These are phyloP conservation scores for Beauveria brongniartii DNA, from an alignment of 2,329 filamentous ascomycete genomes.

Conservation along the genomic window DNA sequence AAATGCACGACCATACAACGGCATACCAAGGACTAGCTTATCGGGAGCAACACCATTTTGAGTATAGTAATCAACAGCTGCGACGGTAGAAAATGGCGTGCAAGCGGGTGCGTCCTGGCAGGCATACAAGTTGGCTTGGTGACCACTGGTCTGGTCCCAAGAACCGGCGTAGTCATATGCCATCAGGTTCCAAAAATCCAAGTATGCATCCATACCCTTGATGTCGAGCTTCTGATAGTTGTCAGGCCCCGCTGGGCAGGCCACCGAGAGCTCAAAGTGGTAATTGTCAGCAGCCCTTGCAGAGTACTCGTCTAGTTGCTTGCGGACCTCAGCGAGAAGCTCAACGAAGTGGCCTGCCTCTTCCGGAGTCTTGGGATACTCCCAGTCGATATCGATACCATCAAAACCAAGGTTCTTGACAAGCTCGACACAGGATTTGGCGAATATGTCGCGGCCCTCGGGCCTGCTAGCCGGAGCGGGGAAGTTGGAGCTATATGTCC, in stretches of 20 bases:
- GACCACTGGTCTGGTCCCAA: conserved; percentile 65
- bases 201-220: conserved; percentile 53
- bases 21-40: conserved; percentile 88
- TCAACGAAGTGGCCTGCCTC: conserved; percentile 53
- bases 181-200: conserved; percentile 79
- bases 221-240: conserved; percentile 58
- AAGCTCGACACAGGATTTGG: conserved; percentile 62
- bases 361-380: conserved; percentile 48
- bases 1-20: conserved; percentile 84
- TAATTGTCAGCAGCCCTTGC: conserved; percentile 31
- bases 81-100: conserved; percentile 71
- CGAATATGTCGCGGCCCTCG: conserved; percentile 63
- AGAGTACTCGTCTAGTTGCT: conserved; percentile 51
- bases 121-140: conserved; percentile 72
- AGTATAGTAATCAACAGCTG: conserved; percentile 65
- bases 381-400: conserved; percentile 62
- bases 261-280: conserved; percentile 58
- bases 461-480: conserved; percentile 63
- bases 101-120: conserved; percentile 46
- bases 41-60: conserved; percentile 51
- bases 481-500: conserved; percentile 87
- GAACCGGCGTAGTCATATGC: conserved; percentile 81
- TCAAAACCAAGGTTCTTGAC: conserved; percentile 76
- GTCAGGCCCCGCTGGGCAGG: conserved; percentile 52
- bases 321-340: conserved; percentile 48